These are phyloP conservation scores for Gracilaria vermiculophylla DNA, from an alignment of 23 red algal species.

Conservation along the genomic window DNA sequence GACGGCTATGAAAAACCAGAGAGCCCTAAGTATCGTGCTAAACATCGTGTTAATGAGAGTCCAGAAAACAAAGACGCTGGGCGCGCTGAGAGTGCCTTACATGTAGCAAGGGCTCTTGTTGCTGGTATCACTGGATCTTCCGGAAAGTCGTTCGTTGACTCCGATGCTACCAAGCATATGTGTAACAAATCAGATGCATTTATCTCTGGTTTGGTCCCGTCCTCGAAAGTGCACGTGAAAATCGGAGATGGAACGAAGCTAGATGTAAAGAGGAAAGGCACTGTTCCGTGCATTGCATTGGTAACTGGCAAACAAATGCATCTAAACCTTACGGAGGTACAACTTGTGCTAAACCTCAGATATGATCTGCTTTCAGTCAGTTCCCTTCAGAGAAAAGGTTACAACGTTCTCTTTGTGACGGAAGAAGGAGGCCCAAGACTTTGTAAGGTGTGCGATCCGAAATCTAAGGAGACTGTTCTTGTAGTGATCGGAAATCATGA, in stretches of 20 bases:
- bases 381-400: background rate
- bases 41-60: background rate
- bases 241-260: constrained; percentile 7
- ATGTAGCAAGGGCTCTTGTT: background rate
- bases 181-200: background rate
- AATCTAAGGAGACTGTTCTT: too few species aligned
- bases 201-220: background rate
- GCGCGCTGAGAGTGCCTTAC: too few species aligned
- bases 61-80: too few species aligned
- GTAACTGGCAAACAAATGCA: too few species aligned
- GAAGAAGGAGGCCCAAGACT: background rate
- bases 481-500: too few species aligned
- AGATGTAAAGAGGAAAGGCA: too few species aligned
- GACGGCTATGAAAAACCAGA: constrained; percentile 48
- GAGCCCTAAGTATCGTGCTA: background rate
- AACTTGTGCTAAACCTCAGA: too few species aligned
- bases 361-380: too few species aligned
- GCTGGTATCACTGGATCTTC: background rate
- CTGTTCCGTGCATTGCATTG: too few species aligned
- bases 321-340: too few species aligned
- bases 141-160: constrained; percentile 27
- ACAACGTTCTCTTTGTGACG: background rate
- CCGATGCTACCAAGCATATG: constrained; percentile 29
- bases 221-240: background rate
- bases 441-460: too few species aligned